Evolutionary conservation across 2,329 filamentous ascomycete genomes (phyloP).

Genomic region (Nectriaceae sp.): DNA sequence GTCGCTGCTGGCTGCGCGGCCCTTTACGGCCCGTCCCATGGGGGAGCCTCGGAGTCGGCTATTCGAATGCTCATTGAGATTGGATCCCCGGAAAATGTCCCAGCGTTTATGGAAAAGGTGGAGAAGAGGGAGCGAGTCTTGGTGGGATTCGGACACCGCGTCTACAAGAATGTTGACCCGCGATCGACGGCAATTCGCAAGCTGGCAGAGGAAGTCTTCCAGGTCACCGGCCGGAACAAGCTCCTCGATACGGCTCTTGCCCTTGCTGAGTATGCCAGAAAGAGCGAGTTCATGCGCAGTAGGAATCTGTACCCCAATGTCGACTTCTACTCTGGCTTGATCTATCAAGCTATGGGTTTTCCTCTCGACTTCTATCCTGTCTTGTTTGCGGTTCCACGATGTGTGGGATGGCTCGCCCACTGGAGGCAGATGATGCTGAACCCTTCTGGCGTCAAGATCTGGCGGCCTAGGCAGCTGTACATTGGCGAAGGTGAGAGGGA

Average conservation of each 20-base stretch:
- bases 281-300: conserved; percentile 51
- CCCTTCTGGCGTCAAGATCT: conserved; percentile 50
- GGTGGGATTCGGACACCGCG: conserved; percentile 57
- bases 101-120: conserved; percentile 50
- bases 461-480: conserved; percentile 51
- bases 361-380: conserved; percentile 55
- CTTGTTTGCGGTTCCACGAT: conserved; percentile 51
- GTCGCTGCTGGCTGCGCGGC: conserved; percentile 55
- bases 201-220: conserved; percentile 52
- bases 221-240: conserved; percentile 51
- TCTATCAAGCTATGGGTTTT: conserved; percentile 56
- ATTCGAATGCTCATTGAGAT: conserved; percentile 56
- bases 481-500: conserved; percentile 45
- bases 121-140: conserved; percentile 53
- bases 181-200: conserved; percentile 50
- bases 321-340: conserved; percentile 54
- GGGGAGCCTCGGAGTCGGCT: conserved; percentile 59
- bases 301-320: conserved; percentile 53
- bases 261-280: conserved; percentile 46
- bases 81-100: conserved; percentile 51
- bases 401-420: conserved; percentile 53
- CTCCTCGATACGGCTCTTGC: conserved; percentile 50
- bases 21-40: conserved; percentile 58
- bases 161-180: conserved; percentile 57
- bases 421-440: conserved; percentile 54